Percentiles rank a stretch among this genome's conserved stretches.
These are phyloP conservation scores for Ochetophila trinervis DNA, from an alignment of 306 rosid genomes.

Conservation along the genomic window DNA sequence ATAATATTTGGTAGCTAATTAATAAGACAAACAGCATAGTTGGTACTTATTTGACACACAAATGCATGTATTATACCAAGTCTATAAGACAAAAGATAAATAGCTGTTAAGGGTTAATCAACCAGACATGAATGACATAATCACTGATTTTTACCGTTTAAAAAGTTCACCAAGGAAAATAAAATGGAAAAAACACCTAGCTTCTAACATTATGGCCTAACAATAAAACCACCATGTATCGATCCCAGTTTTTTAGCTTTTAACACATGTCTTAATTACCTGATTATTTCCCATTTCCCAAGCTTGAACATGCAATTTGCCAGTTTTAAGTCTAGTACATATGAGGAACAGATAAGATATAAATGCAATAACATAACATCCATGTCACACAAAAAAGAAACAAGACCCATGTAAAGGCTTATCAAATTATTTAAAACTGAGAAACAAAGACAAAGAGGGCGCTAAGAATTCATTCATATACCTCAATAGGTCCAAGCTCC, in stretches of 20 bases:
- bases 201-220: not conserved
- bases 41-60: not conserved
- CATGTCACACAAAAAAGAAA: not conserved
- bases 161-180: not conserved
- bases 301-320: too few relatives aligned
- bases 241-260: not conserved
- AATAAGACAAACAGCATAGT: not conserved
- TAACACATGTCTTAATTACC: too few relatives aligned
- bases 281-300: not conserved
- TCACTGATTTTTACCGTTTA: not conserved
- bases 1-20: not conserved
- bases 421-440: not conserved
- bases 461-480: slow-evolving; percentile 4
- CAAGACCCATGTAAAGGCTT: not conserved
- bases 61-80: too few relatives aligned
- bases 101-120: not conserved
- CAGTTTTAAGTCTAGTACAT: not conserved
- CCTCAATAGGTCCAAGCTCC: slow-evolving; percentile 91
- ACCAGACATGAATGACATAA: not conserved
- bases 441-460: not conserved
- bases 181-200: not conserved
- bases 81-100: too few relatives aligned
- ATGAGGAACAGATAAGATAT: not conserved
- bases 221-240: not conserved
- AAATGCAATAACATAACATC: not conserved